phyloP scores from a whole-genome alignment of 257 asterid genomes.

The Rubia yunnanensis region DNA sequence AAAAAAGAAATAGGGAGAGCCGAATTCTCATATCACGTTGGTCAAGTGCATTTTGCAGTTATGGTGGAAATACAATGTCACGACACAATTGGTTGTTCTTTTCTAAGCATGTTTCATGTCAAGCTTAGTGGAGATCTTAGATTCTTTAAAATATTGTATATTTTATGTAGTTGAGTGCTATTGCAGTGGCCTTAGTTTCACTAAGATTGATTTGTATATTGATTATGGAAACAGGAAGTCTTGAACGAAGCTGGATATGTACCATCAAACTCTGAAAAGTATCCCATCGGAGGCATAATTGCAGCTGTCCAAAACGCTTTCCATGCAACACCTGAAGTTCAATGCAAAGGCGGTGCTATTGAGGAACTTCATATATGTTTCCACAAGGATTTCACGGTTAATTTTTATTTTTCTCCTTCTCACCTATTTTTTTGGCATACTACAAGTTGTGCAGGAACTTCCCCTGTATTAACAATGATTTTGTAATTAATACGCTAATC shows the following conservation, averaged over 20 bases:
- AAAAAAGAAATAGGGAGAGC: neutral
- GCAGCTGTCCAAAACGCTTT: slow-evolving; percentile 81
- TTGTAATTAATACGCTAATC: neutral
- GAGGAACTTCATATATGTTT: slow-evolving; percentile 80
- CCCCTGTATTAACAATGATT: neutral
- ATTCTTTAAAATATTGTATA: neutral
- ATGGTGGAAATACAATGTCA: neutral
- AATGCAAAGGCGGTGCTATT: slow-evolving; percentile 63
- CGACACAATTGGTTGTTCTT: neutral
- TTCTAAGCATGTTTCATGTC: neutral
- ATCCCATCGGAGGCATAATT: slow-evolving; percentile 73
- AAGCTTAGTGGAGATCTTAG: neutral
- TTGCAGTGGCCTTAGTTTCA: neutral
- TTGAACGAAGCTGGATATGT: slow-evolving; percentile 70
- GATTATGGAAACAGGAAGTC: slow-evolving; percentile 45
- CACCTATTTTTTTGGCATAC: neutral
- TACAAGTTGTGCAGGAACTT: neutral
- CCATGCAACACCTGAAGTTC: slow-evolving; percentile 60
- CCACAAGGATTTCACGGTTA: slow-evolving; percentile 75
- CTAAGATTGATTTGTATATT: neutral
- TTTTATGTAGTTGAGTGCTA: neutral
- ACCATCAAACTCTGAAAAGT: slow-evolving; percentile 76
- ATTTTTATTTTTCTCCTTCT: slow-evolving; percentile 12
- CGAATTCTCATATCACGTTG: neutral
- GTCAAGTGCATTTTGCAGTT: neutral